Evolutionary conservation across 495 filamentous ascomycete genomes (phyloP).

Genomic region (Podospora pseudopauciseta): DNA sequence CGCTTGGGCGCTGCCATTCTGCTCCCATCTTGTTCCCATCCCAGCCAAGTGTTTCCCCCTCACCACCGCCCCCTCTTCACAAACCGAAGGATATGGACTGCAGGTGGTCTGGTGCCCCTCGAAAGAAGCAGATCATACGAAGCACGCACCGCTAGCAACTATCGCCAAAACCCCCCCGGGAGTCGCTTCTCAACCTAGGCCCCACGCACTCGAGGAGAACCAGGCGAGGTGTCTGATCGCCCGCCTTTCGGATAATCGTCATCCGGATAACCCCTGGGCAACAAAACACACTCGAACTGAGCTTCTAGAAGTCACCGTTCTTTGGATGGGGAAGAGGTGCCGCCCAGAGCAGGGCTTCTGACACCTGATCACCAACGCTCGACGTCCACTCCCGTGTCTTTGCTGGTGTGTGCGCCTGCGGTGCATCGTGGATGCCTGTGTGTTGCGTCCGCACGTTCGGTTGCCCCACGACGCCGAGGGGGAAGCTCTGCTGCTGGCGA

Average conservation of each 20-base stretch:
- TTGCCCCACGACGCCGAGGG: not conserved
- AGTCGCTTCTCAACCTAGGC: no score
- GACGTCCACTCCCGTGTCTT: not conserved
- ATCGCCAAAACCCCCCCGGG: no score
- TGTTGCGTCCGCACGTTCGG: not conserved
- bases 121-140: not conserved
- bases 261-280: not conserved
- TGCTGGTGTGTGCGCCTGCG: constrained; percentile 1
- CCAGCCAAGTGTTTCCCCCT: not conserved
- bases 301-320: constrained; percentile 18
- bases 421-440: not conserved
- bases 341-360: constrained; percentile 6
- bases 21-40: not conserved
- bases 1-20: not conserved
- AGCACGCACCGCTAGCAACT: not conserved
- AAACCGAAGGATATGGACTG: not conserved
- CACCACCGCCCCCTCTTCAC: not conserved
- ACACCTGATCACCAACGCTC: constrained; percentile 22
- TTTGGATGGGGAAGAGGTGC: not conserved
- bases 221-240: constrained; percentile 35
- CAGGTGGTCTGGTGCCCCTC: not conserved
- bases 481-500: not conserved
- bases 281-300: constrained; percentile 6
- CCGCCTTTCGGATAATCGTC: constrained; percentile 14
- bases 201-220: not conserved